Conservation (phyloP, 208 protist species). For the Porcisia deanei region DNA sequence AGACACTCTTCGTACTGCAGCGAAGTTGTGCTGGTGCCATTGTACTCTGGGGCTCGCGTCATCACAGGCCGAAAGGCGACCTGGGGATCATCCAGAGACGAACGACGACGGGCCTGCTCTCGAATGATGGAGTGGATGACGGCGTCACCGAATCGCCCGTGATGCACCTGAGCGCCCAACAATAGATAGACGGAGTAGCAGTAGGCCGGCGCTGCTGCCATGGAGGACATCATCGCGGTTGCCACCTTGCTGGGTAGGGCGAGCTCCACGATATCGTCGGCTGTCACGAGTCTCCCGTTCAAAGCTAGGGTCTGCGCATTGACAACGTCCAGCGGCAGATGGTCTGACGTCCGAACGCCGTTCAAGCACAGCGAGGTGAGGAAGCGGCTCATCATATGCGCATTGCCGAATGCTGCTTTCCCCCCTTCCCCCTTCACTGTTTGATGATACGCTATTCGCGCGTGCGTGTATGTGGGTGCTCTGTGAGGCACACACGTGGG, state of each 20-base stretch:
- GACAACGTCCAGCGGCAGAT: slow-evolving; percentile 19
- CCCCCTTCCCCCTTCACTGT: not conserved
- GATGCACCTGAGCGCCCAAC: slow-evolving; percentile 26
- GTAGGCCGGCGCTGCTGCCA: slow-evolving; percentile 34
- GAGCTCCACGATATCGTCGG: slow-evolving; percentile 41
- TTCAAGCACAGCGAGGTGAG: slow-evolving; percentile 48
- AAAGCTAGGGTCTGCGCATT: slow-evolving; percentile 32
- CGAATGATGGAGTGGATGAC: slow-evolving; percentile 28
- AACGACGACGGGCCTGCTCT: slow-evolving; percentile 20
- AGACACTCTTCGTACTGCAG: slow-evolving; percentile 56
- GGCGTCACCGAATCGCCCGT: slow-evolving; percentile 28
- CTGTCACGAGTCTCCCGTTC: slow-evolving; percentile 16
- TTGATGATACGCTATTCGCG: not conserved
- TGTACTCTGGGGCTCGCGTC: not conserved
- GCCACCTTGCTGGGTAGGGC: slow-evolving; percentile 52
- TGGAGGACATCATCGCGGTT: slow-evolving; percentile 28
- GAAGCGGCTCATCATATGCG: slow-evolving; percentile 40
- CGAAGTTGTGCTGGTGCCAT: not conserved
- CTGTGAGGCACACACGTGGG: not conserved
- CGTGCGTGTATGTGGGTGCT: not conserved
- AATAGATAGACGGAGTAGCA: slow-evolving; percentile 45
- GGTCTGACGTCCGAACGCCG: slow-evolving; percentile 29
- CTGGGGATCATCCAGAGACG: slow-evolving; percentile 19
- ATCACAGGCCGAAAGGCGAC: slow-evolving; percentile 7
- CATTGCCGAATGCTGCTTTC: not conserved